These are phyloP conservation scores for Lentinula detonsa DNA, from an alignment of 768 basidiomycete species.

Conservation along the genomic window DNA sequence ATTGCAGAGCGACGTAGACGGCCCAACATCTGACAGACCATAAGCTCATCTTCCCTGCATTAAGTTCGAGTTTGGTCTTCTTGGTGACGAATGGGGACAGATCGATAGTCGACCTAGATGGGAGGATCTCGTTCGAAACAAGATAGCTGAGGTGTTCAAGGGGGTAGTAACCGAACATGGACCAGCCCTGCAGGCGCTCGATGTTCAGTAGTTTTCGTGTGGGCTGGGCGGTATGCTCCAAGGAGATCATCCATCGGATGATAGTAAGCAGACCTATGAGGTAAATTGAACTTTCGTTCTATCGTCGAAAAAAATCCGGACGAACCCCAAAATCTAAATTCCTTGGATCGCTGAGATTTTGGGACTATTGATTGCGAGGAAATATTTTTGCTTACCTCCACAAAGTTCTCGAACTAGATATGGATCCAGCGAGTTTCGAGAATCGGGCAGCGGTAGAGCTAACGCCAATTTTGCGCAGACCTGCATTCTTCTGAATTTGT, in stretches of 20 bases:
- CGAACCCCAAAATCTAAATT: slow-evolving; percentile 64
- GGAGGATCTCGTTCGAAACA: slow-evolving; percentile 52
- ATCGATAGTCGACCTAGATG: slow-evolving; percentile 30
- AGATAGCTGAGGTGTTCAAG: slow-evolving; percentile 75
- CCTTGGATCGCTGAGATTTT: neutral
- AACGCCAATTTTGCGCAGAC: slow-evolving; percentile 44
- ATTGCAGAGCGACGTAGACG: slow-evolving; percentile 69
- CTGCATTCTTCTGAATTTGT: slow-evolving; percentile 59
- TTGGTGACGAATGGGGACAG: slow-evolving; percentile 38
- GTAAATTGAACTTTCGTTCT: neutral
- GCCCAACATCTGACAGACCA: slow-evolving; percentile 86
- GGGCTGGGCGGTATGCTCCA: slow-evolving; percentile 67
- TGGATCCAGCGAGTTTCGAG: slow-evolving; percentile 44
- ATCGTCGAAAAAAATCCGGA: neutral
- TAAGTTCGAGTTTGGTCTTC: slow-evolving; percentile 29
- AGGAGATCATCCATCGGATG: slow-evolving; percentile 70
- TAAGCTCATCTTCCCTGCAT: slow-evolving; percentile 42
- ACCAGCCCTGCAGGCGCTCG: slow-evolving; percentile 74
- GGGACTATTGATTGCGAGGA: neutral
- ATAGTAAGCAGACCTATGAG: slow-evolving; percentile 67
- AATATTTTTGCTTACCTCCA: slow-evolving; percentile 30
- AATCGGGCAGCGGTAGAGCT: slow-evolving; percentile 51
- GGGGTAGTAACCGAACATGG: slow-evolving; percentile 78
- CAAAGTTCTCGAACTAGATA: slow-evolving; percentile 66
- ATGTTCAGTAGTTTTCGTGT: slow-evolving; percentile 68